A percentile compares a stretch with the other conserved stretches of the same genome.
phyloP scores from a whole-genome alignment of 1,284 basidiomycete genomes.

The Hymenochaete sp. region DNA sequence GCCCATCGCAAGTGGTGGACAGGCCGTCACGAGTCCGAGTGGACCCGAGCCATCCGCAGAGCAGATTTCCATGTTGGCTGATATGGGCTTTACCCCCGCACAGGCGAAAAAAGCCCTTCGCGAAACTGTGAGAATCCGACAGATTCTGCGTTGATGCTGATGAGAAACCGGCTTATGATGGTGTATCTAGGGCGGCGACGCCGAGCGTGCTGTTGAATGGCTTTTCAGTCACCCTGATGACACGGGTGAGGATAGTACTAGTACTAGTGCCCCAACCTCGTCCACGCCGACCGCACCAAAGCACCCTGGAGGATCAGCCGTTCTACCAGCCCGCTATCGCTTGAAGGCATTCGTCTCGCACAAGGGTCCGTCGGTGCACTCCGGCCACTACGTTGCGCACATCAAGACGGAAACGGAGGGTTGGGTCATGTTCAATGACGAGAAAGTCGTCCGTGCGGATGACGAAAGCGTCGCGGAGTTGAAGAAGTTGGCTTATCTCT shows the following conservation, averaged over 20 bases:
- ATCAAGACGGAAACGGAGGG: constrained; percentile 45
- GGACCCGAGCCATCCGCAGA: constrained; percentile 55
- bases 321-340: constrained; percentile 68
- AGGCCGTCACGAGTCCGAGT: constrained; percentile 21
- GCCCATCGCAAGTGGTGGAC: constrained; percentile 64
- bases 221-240: constrained; percentile 94
- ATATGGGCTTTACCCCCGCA: constrained; percentile 87
- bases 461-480: constrained; percentile 62
- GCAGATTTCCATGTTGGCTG: constrained; percentile 65
- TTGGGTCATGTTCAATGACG: constrained; percentile 92
- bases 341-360: constrained; percentile 95
- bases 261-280: constrained; percentile 23
- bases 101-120: constrained; percentile 86
- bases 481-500: constrained; percentile 81
- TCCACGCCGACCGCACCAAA: constrained; percentile 22
- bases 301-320: constrained; percentile 39
- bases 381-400: constrained; percentile 90
- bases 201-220: constrained; percentile 91
- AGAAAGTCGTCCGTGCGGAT: constrained; percentile 88
- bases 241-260: constrained; percentile 65
- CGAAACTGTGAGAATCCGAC: constrained; percentile 72
- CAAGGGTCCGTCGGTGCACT: constrained; percentile 92
- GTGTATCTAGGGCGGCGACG: constrained; percentile 50
- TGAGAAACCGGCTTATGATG: background rate
- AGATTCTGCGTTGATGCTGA: background rate